These are phyloP conservation scores for Plectosphaerella plurivora DNA, from an alignment of 2,329 filamentous ascomycete genomes.

Conservation along the genomic window DNA sequence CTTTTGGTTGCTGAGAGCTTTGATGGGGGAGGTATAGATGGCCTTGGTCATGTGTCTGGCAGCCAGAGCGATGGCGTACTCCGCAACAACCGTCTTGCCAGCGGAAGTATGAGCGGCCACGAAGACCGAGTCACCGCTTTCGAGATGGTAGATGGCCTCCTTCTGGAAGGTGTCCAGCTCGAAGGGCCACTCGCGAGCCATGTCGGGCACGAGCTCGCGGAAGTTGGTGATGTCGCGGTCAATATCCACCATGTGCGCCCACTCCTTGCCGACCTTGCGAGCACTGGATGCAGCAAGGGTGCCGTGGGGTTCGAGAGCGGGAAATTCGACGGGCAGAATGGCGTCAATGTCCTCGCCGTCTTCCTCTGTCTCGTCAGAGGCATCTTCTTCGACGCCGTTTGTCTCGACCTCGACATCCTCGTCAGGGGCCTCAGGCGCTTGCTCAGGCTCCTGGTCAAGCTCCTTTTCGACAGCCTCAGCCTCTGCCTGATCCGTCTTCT, in stretches of 20 bases:
- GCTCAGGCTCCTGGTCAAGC: constrained; percentile 42
- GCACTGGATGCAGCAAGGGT: constrained; percentile 66
- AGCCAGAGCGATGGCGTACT: constrained; percentile 94
- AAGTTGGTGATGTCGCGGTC: constrained; percentile 94
- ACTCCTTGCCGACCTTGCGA: constrained; percentile 76
- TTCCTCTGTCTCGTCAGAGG: constrained; percentile 32
- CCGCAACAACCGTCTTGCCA: constrained; percentile 95
- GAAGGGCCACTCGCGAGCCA: constrained; percentile 95
- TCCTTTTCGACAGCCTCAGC: constrained; percentile 36
- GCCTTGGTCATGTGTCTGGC: constrained; percentile 99
- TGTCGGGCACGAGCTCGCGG: constrained; percentile 85
- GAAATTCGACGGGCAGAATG: constrained; percentile 87
- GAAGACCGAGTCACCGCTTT: constrained; percentile 95
- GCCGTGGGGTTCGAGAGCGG: constrained; percentile 81
- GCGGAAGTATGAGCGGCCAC: constrained; percentile 97
- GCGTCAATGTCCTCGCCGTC: constrained; percentile 71
- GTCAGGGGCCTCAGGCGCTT: constrained; percentile 23
- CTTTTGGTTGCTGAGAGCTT: constrained; percentile 97
- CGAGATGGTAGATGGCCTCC: constrained; percentile 94
- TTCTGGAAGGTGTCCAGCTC: constrained; percentile 98
- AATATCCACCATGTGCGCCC: constrained; percentile 98
- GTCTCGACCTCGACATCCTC: constrained; percentile 14
- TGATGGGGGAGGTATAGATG: constrained; percentile 98
- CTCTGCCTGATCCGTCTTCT: constrained; percentile 51
- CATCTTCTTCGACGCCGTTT: constrained; percentile 7